Evolutionary conservation across 2,329 filamentous ascomycete genomes (phyloP), one percentile per base, ranked within the genome.

Genomic region (Botrytis paeoniae): DNA sequence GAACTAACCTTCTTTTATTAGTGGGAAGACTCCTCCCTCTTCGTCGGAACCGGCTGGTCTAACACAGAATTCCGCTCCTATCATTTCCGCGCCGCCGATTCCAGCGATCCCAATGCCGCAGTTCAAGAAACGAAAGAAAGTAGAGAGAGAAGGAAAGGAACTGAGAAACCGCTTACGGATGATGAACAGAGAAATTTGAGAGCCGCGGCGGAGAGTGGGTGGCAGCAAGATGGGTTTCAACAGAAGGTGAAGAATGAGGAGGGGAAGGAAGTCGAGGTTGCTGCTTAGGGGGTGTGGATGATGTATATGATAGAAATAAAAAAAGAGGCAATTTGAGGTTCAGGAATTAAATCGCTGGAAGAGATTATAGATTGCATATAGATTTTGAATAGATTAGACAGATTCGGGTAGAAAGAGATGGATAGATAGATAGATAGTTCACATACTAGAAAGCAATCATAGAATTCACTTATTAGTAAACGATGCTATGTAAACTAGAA

Each of bases 21-120:
- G 69, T 72, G 62, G 89, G 85, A 89, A 71, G 92, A 89, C 4
- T 71, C 75, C 41, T 74, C 74, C 22, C 75, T 74, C 65, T 78
- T 78, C 32, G 74, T 70, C 6, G 80, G 79, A 1, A 81, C 80
- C 0, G 79, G 80, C 10, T 81, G 80, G 80, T 72, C 73, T 57
- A 81, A 81, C 73, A 79, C 77, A 0, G 80, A 81, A 75, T 78
- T 70, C 41, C 69, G 80, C 29, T 75, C 73, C 51, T 81, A 80
- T 75, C 69, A 70, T 22, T 81, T 81, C 71, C 62, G 39, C 2
- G 73, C 62, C 5, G 65, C 64, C 29, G 75, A 77, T 62, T 68
- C 63, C 62, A 71, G 73, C 39, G 79, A 75, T 48, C 3, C 22
- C 1, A 39, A 72, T 14, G 70, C 62, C 7, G 22, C 35, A 14